Base-by-base conservation (phyloP, 768 basidiomycete genomes). In the Cytidiella melzeri region DNA sequence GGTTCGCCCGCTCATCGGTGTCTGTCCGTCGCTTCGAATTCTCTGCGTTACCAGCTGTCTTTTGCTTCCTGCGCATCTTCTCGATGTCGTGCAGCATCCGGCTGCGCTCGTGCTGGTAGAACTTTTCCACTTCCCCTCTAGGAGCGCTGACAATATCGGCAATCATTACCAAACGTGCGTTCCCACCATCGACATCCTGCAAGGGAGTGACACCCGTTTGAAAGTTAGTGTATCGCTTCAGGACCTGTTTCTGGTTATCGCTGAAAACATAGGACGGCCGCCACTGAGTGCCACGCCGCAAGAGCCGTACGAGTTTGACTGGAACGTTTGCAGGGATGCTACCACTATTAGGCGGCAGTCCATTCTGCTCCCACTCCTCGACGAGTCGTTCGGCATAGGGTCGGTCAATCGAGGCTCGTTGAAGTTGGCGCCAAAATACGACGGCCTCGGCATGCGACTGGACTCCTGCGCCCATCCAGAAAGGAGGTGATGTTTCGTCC, bases 211-310 rank as follows among this genome's bases (percentile, higher is more conserved):
- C 56, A 10, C 67, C 72, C 1, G 68, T 70, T 4, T 64, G 53
- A 18, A 61, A 54, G 48, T 79, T 71, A 12, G 79, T 62, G 47
- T 73, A 77, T 48, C 72, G 73, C 37, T 70, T 71, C 53, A 91
- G 65, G 64, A 82, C 89, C 48, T 77, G 76, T 36, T 69, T 76
- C 63, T 91, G 88, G 60, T 79, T 75, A 75, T 77, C 81, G 0
- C 83, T 79, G 41, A 91, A 64, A 47, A 73, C 68, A 58, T 89
- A 90, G 4, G 70, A 61, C 12, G 73, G 60, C 26, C 68, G 73
- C 88, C 88, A 91, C 1, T 81, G 80, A 2, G 65, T 66, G 20
- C 64, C 55, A 15, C 83, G 78, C 37, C 80, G 77, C n/a, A 87
- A 67, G n/a, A 75, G 74, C 49, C 73, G 72, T 43, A 66, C 69